phyloP scores from a whole-genome alignment of 148 eudicot species.

The Amaranthus palmeri region DNA sequence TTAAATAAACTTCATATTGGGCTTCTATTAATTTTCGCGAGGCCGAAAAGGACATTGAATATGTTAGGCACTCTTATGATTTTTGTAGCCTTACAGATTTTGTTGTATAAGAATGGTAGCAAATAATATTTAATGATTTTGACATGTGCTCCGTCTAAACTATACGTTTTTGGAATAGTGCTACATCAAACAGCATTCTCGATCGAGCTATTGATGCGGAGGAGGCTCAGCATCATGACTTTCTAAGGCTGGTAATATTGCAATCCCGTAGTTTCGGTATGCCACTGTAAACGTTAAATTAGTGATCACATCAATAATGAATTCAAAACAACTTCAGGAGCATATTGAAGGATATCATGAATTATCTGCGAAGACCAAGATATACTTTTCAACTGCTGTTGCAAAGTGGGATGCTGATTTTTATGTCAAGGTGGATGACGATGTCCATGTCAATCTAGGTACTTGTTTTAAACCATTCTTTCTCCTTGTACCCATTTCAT shows the following conservation, averaged over 20 bases:
- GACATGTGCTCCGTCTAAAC: slow-evolving; percentile 9
- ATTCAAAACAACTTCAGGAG: slow-evolving; percentile 42
- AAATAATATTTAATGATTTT: neutral
- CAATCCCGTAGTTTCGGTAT: neutral
- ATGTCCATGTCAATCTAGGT: slow-evolving; percentile 96
- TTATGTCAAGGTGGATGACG: slow-evolving; percentile 93
- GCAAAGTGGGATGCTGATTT: slow-evolving; percentile 97
- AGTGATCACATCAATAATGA: neutral
- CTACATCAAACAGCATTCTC: slow-evolving; percentile 81
- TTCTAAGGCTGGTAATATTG: slow-evolving; percentile 74
- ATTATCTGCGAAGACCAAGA: slow-evolving; percentile 90
- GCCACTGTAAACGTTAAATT: slow-evolving; percentile 1
- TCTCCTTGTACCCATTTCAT: neutral
- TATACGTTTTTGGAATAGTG: slow-evolving; percentile 37
- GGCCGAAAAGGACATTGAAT: neutral
- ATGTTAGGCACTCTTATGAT: neutral
- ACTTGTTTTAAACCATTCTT: slow-evolving; percentile 2
- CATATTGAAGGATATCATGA: slow-evolving; percentile 97
- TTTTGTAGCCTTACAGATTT: neutral
- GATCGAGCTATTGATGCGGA: slow-evolving; percentile 93
- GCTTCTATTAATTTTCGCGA: neutral
- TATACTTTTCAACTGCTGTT: slow-evolving; percentile 83
- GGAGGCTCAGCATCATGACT: slow-evolving; percentile 91
- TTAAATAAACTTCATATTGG: neutral
- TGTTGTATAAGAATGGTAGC: neutral